Evolutionary conservation across 129 eudicot genomes (phyloP).

Genomic region (Centrapalus pauciflorus): DNA sequence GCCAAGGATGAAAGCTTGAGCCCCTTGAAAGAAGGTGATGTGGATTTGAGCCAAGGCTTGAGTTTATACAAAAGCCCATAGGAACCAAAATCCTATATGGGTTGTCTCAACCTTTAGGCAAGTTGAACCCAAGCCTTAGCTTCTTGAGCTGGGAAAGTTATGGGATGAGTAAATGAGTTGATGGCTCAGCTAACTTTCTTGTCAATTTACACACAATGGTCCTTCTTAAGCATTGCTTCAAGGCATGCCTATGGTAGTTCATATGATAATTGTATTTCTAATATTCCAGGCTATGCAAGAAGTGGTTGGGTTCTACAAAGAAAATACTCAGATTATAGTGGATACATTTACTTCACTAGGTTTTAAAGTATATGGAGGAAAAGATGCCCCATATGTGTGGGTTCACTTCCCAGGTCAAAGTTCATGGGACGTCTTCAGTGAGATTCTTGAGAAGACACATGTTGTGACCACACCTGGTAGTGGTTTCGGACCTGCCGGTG

Average conservation of each 20-base stretch:
- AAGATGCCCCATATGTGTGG: slow-evolving; percentile 92
- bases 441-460: slow-evolving; percentile 95
- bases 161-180: too few species aligned
- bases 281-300: slow-evolving; percentile 79
- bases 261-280: background rate
- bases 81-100: too few species aligned
- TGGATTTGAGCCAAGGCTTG: too few species aligned
- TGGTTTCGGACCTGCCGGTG: slow-evolving; percentile 98
- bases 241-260: background rate
- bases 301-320: slow-evolving; percentile 90
- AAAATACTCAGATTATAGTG: slow-evolving; percentile 70
- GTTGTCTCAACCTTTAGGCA: too few species aligned
- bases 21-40: too few species aligned
- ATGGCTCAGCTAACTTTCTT: too few species aligned
- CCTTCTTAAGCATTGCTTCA: background rate
- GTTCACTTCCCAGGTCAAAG: slow-evolving; percentile 91
- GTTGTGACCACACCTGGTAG: slow-evolving; percentile 97
- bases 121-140: too few species aligned
- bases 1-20: too few species aligned
- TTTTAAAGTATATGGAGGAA: slow-evolving; percentile 86
- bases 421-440: slow-evolving; percentile 95
- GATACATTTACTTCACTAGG: slow-evolving; percentile 95
- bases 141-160: too few species aligned
- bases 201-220: too few species aligned
- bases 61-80: too few species aligned